Base-by-base conservation (phyloP, 108 stramenopile species). In the Nitzschia sp. region DNA sequence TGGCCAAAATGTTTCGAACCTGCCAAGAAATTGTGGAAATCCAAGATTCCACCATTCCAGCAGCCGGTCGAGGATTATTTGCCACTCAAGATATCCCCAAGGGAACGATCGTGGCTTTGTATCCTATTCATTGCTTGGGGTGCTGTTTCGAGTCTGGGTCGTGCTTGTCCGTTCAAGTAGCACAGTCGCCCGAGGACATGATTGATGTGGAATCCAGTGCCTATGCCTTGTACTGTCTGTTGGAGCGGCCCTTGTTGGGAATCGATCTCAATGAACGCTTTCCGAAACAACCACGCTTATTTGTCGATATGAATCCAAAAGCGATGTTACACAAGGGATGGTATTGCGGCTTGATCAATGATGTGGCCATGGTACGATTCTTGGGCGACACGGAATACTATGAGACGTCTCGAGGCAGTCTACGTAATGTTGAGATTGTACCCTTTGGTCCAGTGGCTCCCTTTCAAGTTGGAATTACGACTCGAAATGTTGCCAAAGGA, bases 61-160 rank as follows among this genome's bases (percentile, higher is more conserved):
- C 86, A 46, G 92, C 92, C 11, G 92, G 89, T 28, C 73, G 84
- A 33, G 92, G 92, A 2, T 87, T 89, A 9, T 89, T 93, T 78
- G 88, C 92, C 0, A 76, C 76, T 15, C 73, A 89, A 45, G 72
- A 64, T 24, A 85, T 91, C 27, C 59, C 75, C 4, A 51, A 79
- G 19, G 89, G 88, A 42, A 72, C 71, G 13, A 28, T 87, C 47
- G 82, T 93, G 26, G 76, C 85, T 21, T 71, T 70, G 9, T 11
- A 49, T 24, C 71, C 69, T 5, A 21, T 21, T 6, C 34, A 62
- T 62, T 58, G 15, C 25, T 29, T 58, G 5, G 57, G 57, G 29
- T 58, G 57, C 27, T 29, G 29, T 5, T 58, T 58, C 27, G 11
- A 29, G 5, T 32, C 57, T 24, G 57, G 57, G 29, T 33, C 31